Percentiles rank a stretch among this genome's conserved stretches.
phyloP scores from a whole-genome alignment of 345 rosid species.

The Camelina neglecta region DNA sequence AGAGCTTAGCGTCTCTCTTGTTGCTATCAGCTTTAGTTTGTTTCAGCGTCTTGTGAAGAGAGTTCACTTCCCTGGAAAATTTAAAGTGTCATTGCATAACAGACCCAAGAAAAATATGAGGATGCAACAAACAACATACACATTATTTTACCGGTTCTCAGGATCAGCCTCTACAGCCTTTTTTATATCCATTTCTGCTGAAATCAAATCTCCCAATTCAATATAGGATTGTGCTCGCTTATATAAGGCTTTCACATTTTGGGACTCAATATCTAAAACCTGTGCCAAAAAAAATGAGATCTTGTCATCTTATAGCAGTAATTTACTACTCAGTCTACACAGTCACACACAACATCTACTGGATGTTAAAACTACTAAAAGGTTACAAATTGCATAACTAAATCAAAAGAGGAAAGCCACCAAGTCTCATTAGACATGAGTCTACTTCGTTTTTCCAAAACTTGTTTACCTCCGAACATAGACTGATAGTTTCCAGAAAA shows the following conservation, averaged over 20 bases:
- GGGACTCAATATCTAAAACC: not conserved
- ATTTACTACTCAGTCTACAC: too few species aligned
- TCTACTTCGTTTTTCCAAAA: not conserved
- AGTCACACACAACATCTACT: too few species aligned
- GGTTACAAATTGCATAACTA: not conserved
- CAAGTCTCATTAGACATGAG: not conserved
- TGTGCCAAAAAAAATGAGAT: not conserved
- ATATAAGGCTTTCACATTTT: constrained; percentile 9
- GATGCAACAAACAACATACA: not conserved
- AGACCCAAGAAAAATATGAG: not conserved
- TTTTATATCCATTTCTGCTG: constrained; percentile 4
- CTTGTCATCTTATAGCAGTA: not conserved
- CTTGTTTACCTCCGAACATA: not conserved
- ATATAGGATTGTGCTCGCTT: not conserved
- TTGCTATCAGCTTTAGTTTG: not conserved
- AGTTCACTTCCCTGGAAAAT: constrained; percentile 3
- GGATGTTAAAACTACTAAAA: not conserved
- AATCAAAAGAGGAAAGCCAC: not conserved
- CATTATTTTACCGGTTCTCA: constrained; percentile 6
- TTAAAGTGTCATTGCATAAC: not conserved
- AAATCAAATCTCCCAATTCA: not conserved
- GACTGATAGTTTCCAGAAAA: not conserved
- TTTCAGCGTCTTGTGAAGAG: not conserved
- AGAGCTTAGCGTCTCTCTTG: not conserved
- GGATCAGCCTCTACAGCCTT: constrained; percentile 5